A percentile compares a stretch with the other conserved stretches of the same genome.
phyloP scores from a whole-genome alignment of 176 grass and related monocot species.

The Areca catechu region DNA sequence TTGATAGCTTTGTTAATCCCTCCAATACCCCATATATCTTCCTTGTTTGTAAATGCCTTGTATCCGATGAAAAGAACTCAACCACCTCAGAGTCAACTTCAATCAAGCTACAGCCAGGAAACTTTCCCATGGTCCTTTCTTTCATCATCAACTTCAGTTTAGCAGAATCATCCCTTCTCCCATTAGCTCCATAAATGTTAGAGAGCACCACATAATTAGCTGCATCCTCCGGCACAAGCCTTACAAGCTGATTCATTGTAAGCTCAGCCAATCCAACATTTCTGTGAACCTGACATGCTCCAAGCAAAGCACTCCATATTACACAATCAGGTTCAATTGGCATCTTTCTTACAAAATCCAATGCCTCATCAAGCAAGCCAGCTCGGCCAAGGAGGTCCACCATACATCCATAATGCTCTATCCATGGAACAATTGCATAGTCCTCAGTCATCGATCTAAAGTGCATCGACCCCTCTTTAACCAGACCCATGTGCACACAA shows the following conservation, averaged over 20 bases:
- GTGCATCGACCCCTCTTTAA: neutral
- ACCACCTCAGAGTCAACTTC: conserved; percentile 10
- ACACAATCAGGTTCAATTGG: conserved; percentile 7
- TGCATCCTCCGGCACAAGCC: neutral
- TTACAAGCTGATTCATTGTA: neutral
- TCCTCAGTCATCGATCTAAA: conserved; percentile 11
- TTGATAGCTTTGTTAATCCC: neutral
- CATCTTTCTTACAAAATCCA: conserved; percentile 8
- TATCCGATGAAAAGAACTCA: conserved; percentile 11
- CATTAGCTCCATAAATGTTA: conserved; percentile 9
- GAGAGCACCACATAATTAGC: conserved; percentile 17
- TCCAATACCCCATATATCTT: conserved; percentile 10
- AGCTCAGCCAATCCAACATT: conserved; percentile 5
- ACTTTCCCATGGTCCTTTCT: conserved; percentile 5
- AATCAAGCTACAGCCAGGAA: conserved; percentile 10
- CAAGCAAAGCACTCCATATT: conserved; percentile 18
- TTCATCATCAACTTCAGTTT: conserved; percentile 5
- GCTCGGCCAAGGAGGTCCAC: conserved; percentile 17
- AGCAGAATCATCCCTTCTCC: conserved; percentile 7
- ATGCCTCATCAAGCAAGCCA: conserved; percentile 4
- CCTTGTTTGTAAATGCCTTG: neutral
- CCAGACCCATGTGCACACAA: conserved; percentile 14
- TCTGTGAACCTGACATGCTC: conserved; percentile 13
- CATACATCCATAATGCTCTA: conserved; percentile 18
- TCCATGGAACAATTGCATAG: conserved; percentile 2